Evolutionary conservation across 169 alveolate species (phyloP).

Genomic region (Plasmodium berghei): DNA sequence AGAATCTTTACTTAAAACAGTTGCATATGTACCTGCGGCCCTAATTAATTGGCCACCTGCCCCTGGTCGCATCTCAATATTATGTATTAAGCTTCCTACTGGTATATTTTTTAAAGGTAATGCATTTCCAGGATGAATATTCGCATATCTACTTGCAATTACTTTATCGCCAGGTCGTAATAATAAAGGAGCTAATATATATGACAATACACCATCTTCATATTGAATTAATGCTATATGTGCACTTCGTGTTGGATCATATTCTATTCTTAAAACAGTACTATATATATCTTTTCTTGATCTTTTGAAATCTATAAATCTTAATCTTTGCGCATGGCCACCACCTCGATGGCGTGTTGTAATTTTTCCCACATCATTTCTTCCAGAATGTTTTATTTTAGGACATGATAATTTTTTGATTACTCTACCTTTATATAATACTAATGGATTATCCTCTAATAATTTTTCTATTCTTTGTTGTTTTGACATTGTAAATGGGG

Average conservation of each 20-base stretch:
- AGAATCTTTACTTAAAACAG: slow-evolving; percentile 85
- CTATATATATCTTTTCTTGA: slow-evolving; percentile 90
- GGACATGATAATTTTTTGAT: slow-evolving; percentile 84
- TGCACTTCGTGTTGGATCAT: slow-evolving; percentile 89
- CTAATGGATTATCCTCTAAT: slow-evolving; percentile 34
- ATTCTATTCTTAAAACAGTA: slow-evolving; percentile 90
- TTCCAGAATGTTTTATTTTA: slow-evolving; percentile 87
- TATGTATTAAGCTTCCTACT: slow-evolving; percentile 89
- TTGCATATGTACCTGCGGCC: slow-evolving; percentile 91
- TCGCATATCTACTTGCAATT: slow-evolving; percentile 89
- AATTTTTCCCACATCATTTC: slow-evolving; percentile 86
- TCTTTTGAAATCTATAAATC: slow-evolving; percentile 91
- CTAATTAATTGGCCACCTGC: slow-evolving; percentile 90
- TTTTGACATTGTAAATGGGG: slow-evolving; percentile 79
- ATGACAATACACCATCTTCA: slow-evolving; percentile 92
- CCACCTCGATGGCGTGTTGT: slow-evolving; percentile 90
- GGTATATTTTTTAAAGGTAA: slow-evolving; percentile 91
- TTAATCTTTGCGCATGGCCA: slow-evolving; percentile 89
- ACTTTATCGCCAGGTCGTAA: slow-evolving; percentile 91
- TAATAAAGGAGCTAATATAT: slow-evolving; percentile 89
- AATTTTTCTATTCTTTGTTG: slow-evolving; percentile 75
- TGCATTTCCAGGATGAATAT: slow-evolving; percentile 90
- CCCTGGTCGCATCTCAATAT: slow-evolving; percentile 92
- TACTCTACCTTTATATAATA: slow-evolving; percentile 84
- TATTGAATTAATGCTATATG: slow-evolving; percentile 91